A percentile compares a stretch with the other conserved stretches of the same genome.
These are phyloP conservation scores for Plasmodium cynomolgi DNA, from an alignment of 169 alveolate species.

Conservation along the genomic window DNA sequence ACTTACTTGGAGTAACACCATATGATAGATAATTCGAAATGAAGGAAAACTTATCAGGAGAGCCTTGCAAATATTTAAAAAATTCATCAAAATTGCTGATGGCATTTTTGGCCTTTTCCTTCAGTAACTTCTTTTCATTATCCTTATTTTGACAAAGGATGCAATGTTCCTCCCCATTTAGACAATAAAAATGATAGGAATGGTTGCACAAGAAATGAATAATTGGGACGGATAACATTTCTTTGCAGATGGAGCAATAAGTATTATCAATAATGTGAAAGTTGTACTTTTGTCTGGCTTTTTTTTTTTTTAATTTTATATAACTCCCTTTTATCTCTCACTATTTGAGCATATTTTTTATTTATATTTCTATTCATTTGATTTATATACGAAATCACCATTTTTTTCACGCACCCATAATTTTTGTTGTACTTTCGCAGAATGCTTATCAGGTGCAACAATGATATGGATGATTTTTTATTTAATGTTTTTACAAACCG, in stretches of 20 bases:
- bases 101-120: slow-evolving; percentile 68
- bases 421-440: slow-evolving; percentile 60
- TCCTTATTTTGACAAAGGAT: slow-evolving; percentile 57
- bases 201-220: slow-evolving; percentile 61
- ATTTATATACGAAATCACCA: slow-evolving; percentile 36
- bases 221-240: slow-evolving; percentile 38
- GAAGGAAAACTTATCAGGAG: slow-evolving; percentile 46
- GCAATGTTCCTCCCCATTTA: slow-evolving; percentile 36
- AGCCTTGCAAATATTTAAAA: slow-evolving; percentile 69
- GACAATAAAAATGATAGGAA: slow-evolving; percentile 67
- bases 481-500: slow-evolving; percentile 46
- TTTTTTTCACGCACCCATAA: slow-evolving; percentile 33
- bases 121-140: slow-evolving; percentile 57
- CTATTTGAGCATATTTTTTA: slow-evolving; percentile 31
- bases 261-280: slow-evolving; percentile 54
- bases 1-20: slow-evolving; percentile 27
- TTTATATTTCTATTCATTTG: slow-evolving; percentile 49
- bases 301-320: slow-evolving; percentile 48
- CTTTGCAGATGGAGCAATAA: slow-evolving; percentile 51
- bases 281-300: slow-evolving; percentile 12
- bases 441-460: slow-evolving; percentile 28
- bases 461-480: slow-evolving; percentile 12
- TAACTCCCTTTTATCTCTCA: slow-evolving; percentile 41
- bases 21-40: slow-evolving; percentile 66
- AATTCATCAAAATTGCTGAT: slow-evolving; percentile 63